phyloP scores from a whole-genome alignment of 805 yeast species.

The Tetrapisispora namnaoensis region DNA sequence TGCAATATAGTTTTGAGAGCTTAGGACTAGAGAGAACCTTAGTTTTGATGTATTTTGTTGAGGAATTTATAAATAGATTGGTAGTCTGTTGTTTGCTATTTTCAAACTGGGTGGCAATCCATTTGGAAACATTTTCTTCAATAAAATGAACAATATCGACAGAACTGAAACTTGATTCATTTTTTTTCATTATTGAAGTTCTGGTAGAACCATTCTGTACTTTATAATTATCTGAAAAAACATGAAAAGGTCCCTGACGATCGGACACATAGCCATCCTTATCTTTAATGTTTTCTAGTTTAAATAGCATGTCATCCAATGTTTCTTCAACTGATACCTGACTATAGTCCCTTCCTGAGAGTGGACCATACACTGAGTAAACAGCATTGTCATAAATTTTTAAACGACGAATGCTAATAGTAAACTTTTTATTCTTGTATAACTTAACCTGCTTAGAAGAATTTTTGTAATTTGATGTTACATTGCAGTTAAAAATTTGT shows the following conservation, averaged over 20 bases:
- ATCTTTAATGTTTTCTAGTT: slow-evolving; percentile 6
- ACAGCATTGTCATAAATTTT: slow-evolving; percentile 24
- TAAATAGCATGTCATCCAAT: slow-evolving; percentile 10
- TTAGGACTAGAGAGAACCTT: background rate
- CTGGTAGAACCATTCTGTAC: background rate
- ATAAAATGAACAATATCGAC: slow-evolving; percentile 1
- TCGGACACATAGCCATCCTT: background rate
- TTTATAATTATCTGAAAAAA: slow-evolving; percentile 2
- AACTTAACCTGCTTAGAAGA: slow-evolving; percentile 3
- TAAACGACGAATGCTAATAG: slow-evolving; percentile 25
- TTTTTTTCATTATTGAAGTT: background rate
- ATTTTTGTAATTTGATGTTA: background rate
- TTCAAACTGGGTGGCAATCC: background rate
- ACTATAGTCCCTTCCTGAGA: slow-evolving; percentile 6
- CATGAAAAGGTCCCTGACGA: slow-evolving; percentile 14
- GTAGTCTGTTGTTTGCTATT: background rate
- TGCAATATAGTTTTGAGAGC: background rate
- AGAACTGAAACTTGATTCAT: too few species aligned
- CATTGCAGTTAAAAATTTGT: background rate
- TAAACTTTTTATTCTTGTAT: slow-evolving; percentile 12
- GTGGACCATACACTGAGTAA: slow-evolving; percentile 16
- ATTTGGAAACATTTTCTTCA: slow-evolving; percentile 8
- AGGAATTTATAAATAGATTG: background rate
- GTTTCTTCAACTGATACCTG: slow-evolving; percentile 17
- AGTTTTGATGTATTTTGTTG: background rate